Percentiles rank a stretch among this genome's conserved stretches.
phyloP scores from a whole-genome alignment of 257 asterid genomes.

The Echium plantagineum region DNA sequence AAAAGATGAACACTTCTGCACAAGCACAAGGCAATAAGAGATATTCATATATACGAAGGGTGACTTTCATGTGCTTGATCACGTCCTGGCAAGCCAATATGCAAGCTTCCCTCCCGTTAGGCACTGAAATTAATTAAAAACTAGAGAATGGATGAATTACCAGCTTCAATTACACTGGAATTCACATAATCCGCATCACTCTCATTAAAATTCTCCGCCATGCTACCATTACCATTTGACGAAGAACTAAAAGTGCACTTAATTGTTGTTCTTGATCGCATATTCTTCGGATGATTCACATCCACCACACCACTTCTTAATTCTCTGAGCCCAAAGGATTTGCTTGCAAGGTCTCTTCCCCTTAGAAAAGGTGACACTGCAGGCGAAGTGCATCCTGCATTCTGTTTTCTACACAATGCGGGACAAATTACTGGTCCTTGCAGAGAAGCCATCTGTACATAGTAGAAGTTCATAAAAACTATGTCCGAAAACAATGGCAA shows the following conservation, averaged over 20 bases:
- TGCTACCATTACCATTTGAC: constrained; percentile 81
- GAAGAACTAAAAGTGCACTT: constrained; percentile 70
- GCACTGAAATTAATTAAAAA: not conserved
- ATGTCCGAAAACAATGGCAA: not conserved
- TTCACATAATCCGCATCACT: constrained; percentile 75
- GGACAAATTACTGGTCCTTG: constrained; percentile 62
- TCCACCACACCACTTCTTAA: constrained; percentile 10
- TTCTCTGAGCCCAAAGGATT: constrained; percentile 44
- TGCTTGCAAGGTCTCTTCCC: constrained; percentile 34
- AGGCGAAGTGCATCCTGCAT: constrained; percentile 30
- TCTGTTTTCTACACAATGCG: constrained; percentile 43
- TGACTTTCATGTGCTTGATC: not conserved
- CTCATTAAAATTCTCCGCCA: constrained; percentile 63
- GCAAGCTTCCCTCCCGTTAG: not conserved
- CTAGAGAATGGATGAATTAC: constrained; percentile 21
- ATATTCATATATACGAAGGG: not conserved
- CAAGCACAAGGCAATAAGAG: no score
- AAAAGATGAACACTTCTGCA: no score
- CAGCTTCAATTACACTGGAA: constrained; percentile 89
- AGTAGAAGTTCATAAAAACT: constrained; percentile 16
- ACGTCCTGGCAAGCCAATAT: not conserved
- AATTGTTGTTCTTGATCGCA: constrained; percentile 25
- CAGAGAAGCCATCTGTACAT: constrained; percentile 15
- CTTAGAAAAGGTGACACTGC: constrained; percentile 31
- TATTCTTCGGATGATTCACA: constrained; percentile 17